A percentile compares a stretch with the other conserved stretches of the same genome.
These are phyloP conservation scores for Trametes villosa DNA, from an alignment of 768 basidiomycete genomes.

Conservation along the genomic window DNA sequence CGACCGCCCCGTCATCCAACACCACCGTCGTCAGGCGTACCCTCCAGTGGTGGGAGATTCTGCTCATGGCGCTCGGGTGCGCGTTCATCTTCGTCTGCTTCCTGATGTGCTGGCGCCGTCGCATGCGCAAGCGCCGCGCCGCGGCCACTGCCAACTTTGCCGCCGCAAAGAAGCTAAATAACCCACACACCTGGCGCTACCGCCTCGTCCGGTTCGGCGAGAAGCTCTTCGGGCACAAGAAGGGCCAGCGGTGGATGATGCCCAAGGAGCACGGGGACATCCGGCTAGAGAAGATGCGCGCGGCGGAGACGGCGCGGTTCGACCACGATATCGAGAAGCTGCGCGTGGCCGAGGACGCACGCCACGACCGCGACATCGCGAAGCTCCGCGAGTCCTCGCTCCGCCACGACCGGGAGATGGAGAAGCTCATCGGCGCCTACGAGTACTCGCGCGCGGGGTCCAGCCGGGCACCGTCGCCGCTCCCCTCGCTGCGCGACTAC, in stretches of 20 bases:
- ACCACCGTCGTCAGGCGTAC: conserved; percentile 36
- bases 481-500: conserved; percentile 41
- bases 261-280: conserved; percentile 47
- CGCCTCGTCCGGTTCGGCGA: conserved; percentile 61
- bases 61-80: conserved; percentile 82
- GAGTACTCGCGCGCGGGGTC: conserved; percentile 49
- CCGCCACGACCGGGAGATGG: conserved; percentile 37
- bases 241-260: conserved; percentile 31
- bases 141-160: conserved; percentile 71
- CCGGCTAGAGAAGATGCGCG: conserved; percentile 53
- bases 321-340: conserved; percentile 40
- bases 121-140: conserved; percentile 68
- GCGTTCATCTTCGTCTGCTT: conserved; percentile 75
- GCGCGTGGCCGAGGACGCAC: conserved; percentile 38
- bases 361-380: conserved; percentile 44
- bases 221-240: conserved; percentile 58
- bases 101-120: conserved; percentile 71
- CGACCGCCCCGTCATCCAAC: conserved; percentile 10
- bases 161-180: conserved; percentile 55
- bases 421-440: conserved; percentile 54
- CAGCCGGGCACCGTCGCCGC: conserved; percentile 45
- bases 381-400: conserved; percentile 24
- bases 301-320: conserved; percentile 54
- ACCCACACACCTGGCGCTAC: conserved; percentile 55
- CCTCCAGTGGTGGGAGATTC: conserved; percentile 82